Percentiles rank a stretch among this genome's conserved stretches.
phyloP scores from a whole-genome alignment of 2,329 filamentous ascomycete species.

The Biscogniauxia marginata region DNA sequence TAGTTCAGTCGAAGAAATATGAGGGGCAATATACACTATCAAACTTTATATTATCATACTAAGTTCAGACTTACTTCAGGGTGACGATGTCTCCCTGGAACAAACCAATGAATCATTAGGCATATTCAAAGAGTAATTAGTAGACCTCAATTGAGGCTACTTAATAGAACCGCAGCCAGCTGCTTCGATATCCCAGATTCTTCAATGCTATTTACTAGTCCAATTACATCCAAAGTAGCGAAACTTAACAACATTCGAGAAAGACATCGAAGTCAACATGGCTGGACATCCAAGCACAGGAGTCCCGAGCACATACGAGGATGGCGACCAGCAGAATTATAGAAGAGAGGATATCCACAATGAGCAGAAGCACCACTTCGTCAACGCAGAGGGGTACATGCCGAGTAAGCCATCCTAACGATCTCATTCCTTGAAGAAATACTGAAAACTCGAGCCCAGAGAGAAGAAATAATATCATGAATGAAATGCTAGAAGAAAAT shows the following conservation, averaged over 20 bases:
- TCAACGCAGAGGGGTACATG: constrained; percentile 25
- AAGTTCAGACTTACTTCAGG: too few species aligned
- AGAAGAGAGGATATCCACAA: constrained; percentile 13
- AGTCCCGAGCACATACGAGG: constrained; percentile 15
- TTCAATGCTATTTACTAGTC: constrained; percentile 4
- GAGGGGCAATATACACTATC: too few species aligned
- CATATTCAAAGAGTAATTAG: too few species aligned
- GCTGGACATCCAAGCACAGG: constrained; percentile 12
- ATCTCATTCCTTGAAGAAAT: background rate
- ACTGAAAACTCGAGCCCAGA: constrained; percentile 11
- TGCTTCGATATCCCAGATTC: too few species aligned
- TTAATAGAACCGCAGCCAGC: too few species aligned
- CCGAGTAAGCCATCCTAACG: constrained; percentile 18
- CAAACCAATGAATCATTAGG: too few species aligned
- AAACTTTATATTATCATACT: too few species aligned
- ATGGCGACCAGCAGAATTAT: constrained; percentile 25
- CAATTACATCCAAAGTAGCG: background rate
- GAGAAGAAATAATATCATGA: constrained; percentile 23
- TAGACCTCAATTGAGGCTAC: too few species aligned
- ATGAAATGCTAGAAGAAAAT: constrained; percentile 24
- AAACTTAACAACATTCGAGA: background rate
- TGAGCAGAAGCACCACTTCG: constrained; percentile 22
- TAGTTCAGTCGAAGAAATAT: too few species aligned
- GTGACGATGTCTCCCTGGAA: too few species aligned
- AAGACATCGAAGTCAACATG: background rate